Conservation (phyloP, 768 basidiomycete genomes). For the Boletus pseudopeckii region DNA sequence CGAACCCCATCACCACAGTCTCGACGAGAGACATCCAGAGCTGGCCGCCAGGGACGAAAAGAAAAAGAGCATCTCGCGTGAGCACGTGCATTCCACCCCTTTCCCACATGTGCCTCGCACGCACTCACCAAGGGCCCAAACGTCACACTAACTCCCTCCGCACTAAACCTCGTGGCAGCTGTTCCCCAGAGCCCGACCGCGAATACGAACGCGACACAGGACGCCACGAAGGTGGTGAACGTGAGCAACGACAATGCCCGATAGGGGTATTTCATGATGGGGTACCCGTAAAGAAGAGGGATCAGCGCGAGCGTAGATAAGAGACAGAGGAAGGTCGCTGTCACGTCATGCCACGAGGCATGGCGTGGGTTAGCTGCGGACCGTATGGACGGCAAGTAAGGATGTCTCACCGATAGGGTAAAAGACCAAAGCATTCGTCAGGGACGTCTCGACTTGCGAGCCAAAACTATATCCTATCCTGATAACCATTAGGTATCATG, state of each 20-base stretch:
- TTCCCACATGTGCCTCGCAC: background rate
- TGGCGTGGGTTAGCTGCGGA: background rate
- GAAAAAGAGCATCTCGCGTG: background rate
- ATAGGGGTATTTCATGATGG: background rate
- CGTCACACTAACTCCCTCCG: background rate
- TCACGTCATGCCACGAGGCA: too few species aligned
- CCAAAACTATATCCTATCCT: background rate
- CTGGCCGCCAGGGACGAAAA: background rate
- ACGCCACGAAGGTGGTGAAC: background rate
- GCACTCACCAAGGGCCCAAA: slow-evolving; percentile 2
- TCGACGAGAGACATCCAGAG: slow-evolving; percentile 1
- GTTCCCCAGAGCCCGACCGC: background rate
- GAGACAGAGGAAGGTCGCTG: background rate
- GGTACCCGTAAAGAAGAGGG: background rate
- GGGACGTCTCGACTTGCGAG: background rate
- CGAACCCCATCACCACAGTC: background rate
- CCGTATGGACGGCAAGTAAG: background rate
- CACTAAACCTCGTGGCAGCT: background rate
- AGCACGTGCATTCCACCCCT: background rate
- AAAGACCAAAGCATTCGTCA: background rate
- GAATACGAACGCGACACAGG: background rate
- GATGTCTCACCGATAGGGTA: background rate
- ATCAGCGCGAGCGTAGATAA: background rate
- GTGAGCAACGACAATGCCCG: background rate
- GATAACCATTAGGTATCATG: background rate